phyloP scores from a whole-genome alignment of 1,284 basidiomycete genomes.

The Malassezia obtusa region DNA sequence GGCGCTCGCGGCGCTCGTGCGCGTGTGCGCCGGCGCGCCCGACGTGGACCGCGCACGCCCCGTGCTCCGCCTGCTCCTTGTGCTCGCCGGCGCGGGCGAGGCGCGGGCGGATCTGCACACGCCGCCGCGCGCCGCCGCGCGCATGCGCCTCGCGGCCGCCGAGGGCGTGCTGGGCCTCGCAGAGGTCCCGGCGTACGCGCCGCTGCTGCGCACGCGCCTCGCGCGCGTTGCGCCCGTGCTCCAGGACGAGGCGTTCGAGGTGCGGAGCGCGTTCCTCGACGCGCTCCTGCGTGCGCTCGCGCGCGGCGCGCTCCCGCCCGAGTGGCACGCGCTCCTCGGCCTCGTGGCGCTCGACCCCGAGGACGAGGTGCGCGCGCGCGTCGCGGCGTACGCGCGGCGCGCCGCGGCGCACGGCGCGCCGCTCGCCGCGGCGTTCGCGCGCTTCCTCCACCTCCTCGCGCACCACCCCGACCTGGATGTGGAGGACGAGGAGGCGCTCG shows the following conservation, averaged over 20 bases:
- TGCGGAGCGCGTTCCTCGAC: slow-evolving; percentile 66
- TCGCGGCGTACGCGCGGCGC: slow-evolving; percentile 21
- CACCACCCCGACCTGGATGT: slow-evolving; percentile 85
- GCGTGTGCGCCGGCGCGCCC: slow-evolving; percentile 13
- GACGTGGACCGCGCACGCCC: slow-evolving; percentile 18
- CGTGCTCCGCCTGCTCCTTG: slow-evolving; percentile 31
- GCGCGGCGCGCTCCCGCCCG: slow-evolving; percentile 58
- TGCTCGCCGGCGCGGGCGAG: slow-evolving; percentile 26
- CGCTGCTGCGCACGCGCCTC: slow-evolving; percentile 51
- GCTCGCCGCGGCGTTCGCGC: slow-evolving; percentile 71
- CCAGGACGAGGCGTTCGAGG: slow-evolving; percentile 78
- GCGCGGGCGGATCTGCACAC: slow-evolving; percentile 21
- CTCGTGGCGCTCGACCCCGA: slow-evolving; percentile 87
- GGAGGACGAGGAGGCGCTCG: slow-evolving; percentile 63
- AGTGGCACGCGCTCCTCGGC: slow-evolving; percentile 76
- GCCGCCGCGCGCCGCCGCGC: slow-evolving; percentile 31
- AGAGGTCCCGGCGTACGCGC: slow-evolving; percentile 58
- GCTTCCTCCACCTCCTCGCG: slow-evolving; percentile 74
- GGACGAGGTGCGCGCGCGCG: slow-evolving; percentile 40
- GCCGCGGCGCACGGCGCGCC: slow-evolving; percentile 10
- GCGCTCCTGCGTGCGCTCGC: slow-evolving; percentile 63
- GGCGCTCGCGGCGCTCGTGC: slow-evolving; percentile 20
- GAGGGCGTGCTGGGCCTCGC: slow-evolving; percentile 72
- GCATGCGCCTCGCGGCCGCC: slow-evolving; percentile 69
- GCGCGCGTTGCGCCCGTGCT: slow-evolving; percentile 61